Conservation (phyloP, 2,329 filamentous ascomycete species). For the Alternaria atra region DNA sequence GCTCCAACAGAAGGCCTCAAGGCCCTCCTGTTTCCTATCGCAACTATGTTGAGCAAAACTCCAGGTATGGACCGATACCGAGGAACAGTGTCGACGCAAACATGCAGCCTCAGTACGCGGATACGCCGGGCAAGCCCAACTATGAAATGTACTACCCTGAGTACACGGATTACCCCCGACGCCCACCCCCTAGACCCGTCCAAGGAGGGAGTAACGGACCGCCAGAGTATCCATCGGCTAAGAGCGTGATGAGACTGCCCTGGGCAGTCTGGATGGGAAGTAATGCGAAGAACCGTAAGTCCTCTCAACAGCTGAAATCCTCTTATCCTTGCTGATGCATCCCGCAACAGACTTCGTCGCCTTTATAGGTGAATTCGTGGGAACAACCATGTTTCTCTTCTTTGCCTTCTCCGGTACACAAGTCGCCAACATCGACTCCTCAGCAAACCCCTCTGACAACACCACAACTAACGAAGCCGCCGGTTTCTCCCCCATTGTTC, state of each 20-base stretch:
- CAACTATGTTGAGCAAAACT: slow-evolving; percentile 22
- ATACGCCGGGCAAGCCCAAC: slow-evolving; percentile 29
- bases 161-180: slow-evolving; percentile 28
- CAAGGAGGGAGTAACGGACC: slow-evolving; percentile 26
- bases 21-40: slow-evolving; percentile 39
- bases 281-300: slow-evolving; percentile 48
- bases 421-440: slow-evolving; percentile 59
- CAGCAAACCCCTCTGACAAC: slow-evolving; percentile 41
- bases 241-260: slow-evolving; percentile 49
- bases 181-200: slow-evolving; percentile 18
- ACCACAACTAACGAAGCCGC: slow-evolving; percentile 57
- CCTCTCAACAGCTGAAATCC: background rate
- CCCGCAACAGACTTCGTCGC: slow-evolving; percentile 49
- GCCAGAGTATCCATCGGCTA: slow-evolving; percentile 37
- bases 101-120: slow-evolving; percentile 26
- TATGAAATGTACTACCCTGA: slow-evolving; percentile 36
- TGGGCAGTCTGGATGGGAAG: slow-evolving; percentile 51
- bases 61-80: slow-evolving; percentile 25
- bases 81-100: slow-evolving; percentile 27
- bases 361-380: slow-evolving; percentile 58
- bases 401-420: slow-evolving; percentile 57
- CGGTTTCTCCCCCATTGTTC: slow-evolving; percentile 56
- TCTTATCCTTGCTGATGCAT: slow-evolving; percentile 39
- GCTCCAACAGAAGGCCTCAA: slow-evolving; percentile 28
- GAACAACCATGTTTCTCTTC: slow-evolving; percentile 57